Base-by-base conservation (phyloP, 2,329 filamentous ascomycete genomes). In the Penicillium sp. region DNA sequence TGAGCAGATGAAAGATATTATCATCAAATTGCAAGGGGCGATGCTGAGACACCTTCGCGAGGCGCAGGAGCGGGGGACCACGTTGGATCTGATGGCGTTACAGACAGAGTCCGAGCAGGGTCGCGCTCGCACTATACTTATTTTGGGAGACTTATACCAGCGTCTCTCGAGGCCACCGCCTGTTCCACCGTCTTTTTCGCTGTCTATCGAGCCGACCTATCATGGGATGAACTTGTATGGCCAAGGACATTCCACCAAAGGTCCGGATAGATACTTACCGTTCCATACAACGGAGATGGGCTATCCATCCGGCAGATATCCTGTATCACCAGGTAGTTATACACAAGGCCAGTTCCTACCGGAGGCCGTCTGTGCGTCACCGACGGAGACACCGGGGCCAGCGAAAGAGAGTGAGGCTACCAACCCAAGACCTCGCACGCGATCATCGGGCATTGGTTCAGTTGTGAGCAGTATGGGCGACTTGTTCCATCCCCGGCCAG, bases 1-100 rank as follows among this genome's bases (percentile, higher is more conserved):
- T 2, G 67, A 71, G 43, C 59, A 65, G 35, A 59, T 72, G 53
- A 70, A 69, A 53, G 66, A 70, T 51, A 67, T 72, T 35, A 58
- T 70, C 29, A 68, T 68, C 45, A 62, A 59, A 31, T 58, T 72
- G 2, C 69, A 72, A 52, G 54, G 63, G 37, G 61, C 61, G 1
- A 48, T 72, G 22, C 57, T 72, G 28, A 57, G 58, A 19, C 64
- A 63, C 21, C 61, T 72, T 9, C 61, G 64, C 4, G 57, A 53
- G 19, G 61, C 65, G 7, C 62, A 57, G 38, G 57, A 65, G 41
- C 62, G 66, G 29, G 62, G 66, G 41, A 57, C 54, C 9, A 56
- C 59, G 3, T 43, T 69, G 6, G 64, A 72, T 48, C 65, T 65
- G 26, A 43, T 50, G 13, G 54, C 58, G 9, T 49, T 72, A 24